Evolutionary conservation across 306 rosid species (phyloP).

Genomic region (Pterocarpus santalinus): DNA sequence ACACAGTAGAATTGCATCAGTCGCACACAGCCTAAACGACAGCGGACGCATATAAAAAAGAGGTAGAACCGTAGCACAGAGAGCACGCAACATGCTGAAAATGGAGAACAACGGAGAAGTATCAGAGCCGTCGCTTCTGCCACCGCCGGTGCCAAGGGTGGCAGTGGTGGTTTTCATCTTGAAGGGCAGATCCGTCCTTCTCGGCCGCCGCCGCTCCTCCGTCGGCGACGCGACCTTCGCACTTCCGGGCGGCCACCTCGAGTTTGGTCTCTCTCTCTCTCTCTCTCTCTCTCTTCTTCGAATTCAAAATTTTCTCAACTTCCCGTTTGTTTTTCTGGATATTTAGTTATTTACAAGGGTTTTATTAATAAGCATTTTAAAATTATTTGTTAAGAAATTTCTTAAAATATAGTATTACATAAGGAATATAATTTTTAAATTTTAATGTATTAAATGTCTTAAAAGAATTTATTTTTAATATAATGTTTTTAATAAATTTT

Average conservation of each 20-base stretch:
- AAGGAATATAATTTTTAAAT: too few relatives aligned
- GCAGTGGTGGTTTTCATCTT: conserved; percentile 65
- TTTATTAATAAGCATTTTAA: too few relatives aligned
- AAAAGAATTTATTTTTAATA: too few relatives aligned
- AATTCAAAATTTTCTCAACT: not conserved
- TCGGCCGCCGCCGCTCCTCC: conserved; percentile 62
- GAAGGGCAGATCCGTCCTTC: conserved; percentile 52
- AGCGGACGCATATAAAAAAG: not conserved
- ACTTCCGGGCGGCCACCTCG: conserved; percentile 70
- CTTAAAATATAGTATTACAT: not conserved
- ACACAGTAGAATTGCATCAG: not conserved
- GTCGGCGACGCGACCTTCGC: conserved; percentile 60
- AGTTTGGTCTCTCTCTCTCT: conserved; percentile 52
- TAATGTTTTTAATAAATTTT: too few relatives aligned
- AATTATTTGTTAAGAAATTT: not conserved
- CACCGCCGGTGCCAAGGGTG: conserved; percentile 59
- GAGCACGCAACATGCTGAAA: not conserved
- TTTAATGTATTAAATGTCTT: too few relatives aligned
- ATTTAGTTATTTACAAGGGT: too few relatives aligned
- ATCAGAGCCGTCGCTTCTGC: conserved; percentile 12
- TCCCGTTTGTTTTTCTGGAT: not conserved
- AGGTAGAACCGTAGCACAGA: not conserved
- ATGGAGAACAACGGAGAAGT: conserved; percentile 48
- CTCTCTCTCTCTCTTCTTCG: not conserved
- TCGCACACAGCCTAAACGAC: not conserved